Evolutionary conservation across 768 basidiomycete species (phyloP).

Genomic region (Russula sp.): DNA sequence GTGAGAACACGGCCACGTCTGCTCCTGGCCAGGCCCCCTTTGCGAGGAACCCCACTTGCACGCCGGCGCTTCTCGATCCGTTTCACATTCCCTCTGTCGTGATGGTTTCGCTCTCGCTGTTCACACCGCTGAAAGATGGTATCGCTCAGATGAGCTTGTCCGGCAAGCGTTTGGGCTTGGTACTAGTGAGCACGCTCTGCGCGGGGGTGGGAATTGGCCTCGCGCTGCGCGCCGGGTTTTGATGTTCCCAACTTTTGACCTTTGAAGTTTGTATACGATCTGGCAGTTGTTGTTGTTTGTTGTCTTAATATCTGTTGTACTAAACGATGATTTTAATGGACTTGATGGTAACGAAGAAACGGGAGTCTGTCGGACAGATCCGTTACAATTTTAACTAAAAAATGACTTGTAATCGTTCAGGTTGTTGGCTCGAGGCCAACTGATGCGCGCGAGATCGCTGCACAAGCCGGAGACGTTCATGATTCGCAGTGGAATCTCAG

Average conservation of each 20-base stretch:
- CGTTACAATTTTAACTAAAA: no score
- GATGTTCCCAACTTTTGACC: background rate
- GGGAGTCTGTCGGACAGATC: no score
- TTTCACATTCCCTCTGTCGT: constrained; percentile 64
- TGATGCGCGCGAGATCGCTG: no score
- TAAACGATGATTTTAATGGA: background rate
- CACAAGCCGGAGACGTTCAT: no score
- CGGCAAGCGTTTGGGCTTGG: constrained; percentile 35
- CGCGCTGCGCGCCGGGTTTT: constrained; percentile 29
- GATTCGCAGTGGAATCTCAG: no score
- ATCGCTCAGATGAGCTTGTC: constrained; percentile 34
- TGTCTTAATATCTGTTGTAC: constrained; percentile 10
- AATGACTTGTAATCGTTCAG: no score
- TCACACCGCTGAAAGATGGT: constrained; percentile 44
- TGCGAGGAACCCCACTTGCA: constrained; percentile 32
- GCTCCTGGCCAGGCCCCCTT: background rate
- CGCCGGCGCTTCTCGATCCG: constrained; percentile 51
- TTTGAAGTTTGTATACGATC: constrained; percentile 5
- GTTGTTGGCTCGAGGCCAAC: no score
- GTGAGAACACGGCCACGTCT: constrained; percentile 38
- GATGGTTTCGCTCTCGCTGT: constrained; percentile 57
- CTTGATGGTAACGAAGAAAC: background rate
- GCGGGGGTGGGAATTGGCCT: constrained; percentile 47
- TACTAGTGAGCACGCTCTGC: constrained; percentile 44
- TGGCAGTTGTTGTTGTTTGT: constrained; percentile 6